Percentiles rank a stretch among this genome's conserved stretches.
Conservation (phyloP, 164 flowering plant species). For the Akebia trifoliata region DNA sequence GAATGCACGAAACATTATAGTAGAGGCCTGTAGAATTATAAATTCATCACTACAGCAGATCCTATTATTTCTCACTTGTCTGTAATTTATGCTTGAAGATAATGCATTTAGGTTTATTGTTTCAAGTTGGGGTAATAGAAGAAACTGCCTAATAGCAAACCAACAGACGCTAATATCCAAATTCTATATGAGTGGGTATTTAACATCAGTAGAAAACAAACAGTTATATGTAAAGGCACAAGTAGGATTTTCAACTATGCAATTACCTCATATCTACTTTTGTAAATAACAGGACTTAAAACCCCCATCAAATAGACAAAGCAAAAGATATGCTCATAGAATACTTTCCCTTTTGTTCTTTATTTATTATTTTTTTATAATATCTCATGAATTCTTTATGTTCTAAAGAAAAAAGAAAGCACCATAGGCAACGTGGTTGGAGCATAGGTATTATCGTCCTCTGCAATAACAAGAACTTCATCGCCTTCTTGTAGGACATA, state of each 20-base stretch:
- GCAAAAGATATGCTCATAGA: conserved; percentile 1
- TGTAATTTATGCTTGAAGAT: not conserved
- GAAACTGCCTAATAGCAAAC: not conserved
- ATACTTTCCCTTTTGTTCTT: no score
- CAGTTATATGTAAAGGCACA: no score
- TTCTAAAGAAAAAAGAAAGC: conserved; percentile 30
- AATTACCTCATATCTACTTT: not conserved
- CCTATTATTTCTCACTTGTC: not conserved
- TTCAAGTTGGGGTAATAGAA: not conserved
- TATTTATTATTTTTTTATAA: no score
- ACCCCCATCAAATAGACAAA: not conserved
- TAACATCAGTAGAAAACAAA: no score
- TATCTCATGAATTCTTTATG: not conserved
- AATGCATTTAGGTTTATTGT: not conserved
- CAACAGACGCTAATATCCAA: no score
- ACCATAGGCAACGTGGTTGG: conserved; percentile 67
- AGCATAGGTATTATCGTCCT: conserved; percentile 76
- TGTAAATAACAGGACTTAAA: not conserved
- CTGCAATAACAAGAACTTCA: conserved; percentile 83
- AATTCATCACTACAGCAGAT: not conserved
- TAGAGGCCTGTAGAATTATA: not conserved
- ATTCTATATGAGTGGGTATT: no score
- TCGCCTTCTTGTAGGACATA: conserved; percentile 80
- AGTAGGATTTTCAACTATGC: not conserved
- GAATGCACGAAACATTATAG: not conserved